phyloP scores from a whole-genome alignment of 2,329 filamentous ascomycete species.

The Trichoderma citrinoviride region DNA sequence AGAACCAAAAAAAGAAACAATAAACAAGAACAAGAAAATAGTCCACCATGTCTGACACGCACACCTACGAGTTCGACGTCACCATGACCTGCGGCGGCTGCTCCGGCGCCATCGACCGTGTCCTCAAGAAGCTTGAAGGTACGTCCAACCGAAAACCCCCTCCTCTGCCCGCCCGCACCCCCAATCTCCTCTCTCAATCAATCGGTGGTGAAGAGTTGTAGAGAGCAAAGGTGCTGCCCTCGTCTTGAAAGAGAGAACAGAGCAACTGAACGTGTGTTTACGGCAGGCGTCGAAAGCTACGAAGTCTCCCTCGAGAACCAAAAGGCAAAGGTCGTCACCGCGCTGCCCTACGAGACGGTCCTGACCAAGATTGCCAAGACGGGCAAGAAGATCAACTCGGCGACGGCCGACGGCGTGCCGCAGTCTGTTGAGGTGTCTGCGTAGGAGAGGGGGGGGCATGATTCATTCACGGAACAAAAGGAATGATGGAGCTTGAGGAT shows the following conservation, averaged over 20 bases:
- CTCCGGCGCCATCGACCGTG: constrained; percentile 88
- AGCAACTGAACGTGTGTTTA: not conserved
- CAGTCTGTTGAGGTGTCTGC: constrained; percentile 49
- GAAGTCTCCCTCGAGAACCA: constrained; percentile 85
- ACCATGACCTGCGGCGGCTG: constrained; percentile 94
- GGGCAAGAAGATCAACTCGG: constrained; percentile 83
- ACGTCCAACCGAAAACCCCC: constrained; percentile 39
- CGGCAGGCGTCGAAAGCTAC: constrained; percentile 78
- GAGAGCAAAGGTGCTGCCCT: too few species aligned
- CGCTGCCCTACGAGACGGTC: constrained; percentile 74
- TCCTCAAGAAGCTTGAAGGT: constrained; percentile 92
- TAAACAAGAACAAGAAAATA: not conserved
- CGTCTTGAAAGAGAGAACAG: too few species aligned
- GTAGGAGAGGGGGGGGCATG: constrained; percentile 22
- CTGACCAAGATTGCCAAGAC: constrained; percentile 91
- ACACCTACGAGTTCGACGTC: constrained; percentile 95
- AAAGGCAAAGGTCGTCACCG: constrained; percentile 72
- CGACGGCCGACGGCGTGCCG: constrained; percentile 64
- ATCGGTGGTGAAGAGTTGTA: too few species aligned
- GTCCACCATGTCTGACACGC: constrained; percentile 64
- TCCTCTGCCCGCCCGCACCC: not conserved
- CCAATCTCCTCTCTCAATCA: not conserved
- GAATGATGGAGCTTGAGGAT: not conserved
- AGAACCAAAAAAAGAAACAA: not conserved
- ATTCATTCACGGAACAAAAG: too few species aligned